Evolutionary conservation across 192 early-diverging fungal species (phyloP).

Genomic region (Paraglomus occultum): DNA sequence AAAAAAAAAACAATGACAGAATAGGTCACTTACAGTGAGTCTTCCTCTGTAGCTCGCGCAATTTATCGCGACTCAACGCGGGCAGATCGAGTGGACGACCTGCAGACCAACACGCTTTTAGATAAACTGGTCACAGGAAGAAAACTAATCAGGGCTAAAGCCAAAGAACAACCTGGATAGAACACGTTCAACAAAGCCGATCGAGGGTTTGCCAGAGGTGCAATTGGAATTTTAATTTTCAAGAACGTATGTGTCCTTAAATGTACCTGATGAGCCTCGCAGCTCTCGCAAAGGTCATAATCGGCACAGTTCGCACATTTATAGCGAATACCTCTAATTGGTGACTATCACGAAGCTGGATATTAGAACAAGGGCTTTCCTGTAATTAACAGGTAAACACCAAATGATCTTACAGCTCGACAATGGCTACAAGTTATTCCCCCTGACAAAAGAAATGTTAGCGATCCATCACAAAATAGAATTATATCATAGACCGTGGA

Average conservation of each 20-base stretch:
- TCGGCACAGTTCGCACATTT: conserved; percentile 94
- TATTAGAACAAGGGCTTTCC: no score
- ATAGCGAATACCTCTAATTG: conserved; percentile 88
- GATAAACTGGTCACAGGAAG: neutral
- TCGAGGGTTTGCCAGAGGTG: conserved; percentile 81
- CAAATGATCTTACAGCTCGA: conserved; percentile 43
- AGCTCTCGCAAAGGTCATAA: conserved; percentile 89
- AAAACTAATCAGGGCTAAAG: conserved; percentile 28
- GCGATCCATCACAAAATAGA: neutral
- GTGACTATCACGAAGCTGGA: conserved; percentile 29
- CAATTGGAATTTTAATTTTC: conserved; percentile 88
- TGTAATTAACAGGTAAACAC: no score
- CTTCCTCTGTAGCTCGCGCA: conserved; percentile 49
- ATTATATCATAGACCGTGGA: neutral
- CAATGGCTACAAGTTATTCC: conserved; percentile 96
- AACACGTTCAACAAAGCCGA: conserved; percentile 69
- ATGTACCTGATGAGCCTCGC: conserved; percentile 83
- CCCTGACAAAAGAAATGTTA: conserved; percentile 35
- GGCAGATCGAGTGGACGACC: neutral
- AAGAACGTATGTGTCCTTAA: conserved; percentile 79
- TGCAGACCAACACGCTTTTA: no score
- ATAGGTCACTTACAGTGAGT: conserved; percentile 64
- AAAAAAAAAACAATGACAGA: conserved; percentile 3
- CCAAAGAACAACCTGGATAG: conserved; percentile 67
- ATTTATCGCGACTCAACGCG: conserved; percentile 34